These are phyloP conservation scores for Penicillium sp. DNA, from an alignment of 2,329 filamentous ascomycete species.

Conservation along the genomic window DNA sequence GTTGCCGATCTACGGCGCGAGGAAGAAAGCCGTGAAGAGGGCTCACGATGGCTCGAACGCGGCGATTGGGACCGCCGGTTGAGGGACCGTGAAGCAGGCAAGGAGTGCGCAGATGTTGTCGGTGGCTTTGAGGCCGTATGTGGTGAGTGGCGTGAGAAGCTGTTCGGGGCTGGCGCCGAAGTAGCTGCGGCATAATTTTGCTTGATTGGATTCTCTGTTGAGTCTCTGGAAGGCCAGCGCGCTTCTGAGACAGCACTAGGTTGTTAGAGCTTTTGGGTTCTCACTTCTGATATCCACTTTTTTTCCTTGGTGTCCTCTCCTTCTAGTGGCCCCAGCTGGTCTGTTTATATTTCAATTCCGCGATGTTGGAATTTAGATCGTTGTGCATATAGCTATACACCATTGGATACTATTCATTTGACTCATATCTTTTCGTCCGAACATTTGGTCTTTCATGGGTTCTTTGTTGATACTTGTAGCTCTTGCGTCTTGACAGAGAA, in stretches of 20 bases:
- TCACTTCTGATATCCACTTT: slow-evolving; percentile 18
- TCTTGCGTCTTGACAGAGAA: background rate
- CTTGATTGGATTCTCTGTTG: slow-evolving; percentile 2
- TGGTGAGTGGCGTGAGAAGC: slow-evolving; percentile 71
- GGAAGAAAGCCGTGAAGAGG: slow-evolving; percentile 75
- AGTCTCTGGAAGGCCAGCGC: background rate
- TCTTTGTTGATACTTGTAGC: background rate
- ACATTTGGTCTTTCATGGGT: background rate
- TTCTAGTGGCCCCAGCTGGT: slow-evolving; percentile 5
- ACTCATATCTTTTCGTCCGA: background rate
- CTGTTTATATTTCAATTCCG: slow-evolving; percentile 10
- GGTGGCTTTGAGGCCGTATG: slow-evolving; percentile 90
- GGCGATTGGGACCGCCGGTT: slow-evolving; percentile 80
- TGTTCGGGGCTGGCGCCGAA: slow-evolving; percentile 52
- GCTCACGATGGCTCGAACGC: slow-evolving; percentile 71
- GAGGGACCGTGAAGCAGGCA: slow-evolving; percentile 71
- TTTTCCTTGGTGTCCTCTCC: slow-evolving; percentile 1
- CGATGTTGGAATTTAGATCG: slow-evolving; percentile 6
- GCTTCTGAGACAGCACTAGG: slow-evolving; percentile 3
- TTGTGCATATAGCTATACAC: slow-evolving; percentile 6
- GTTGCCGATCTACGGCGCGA: slow-evolving; percentile 81
- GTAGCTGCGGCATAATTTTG: slow-evolving; percentile 28
- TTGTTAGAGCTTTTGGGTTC: slow-evolving; percentile 8
- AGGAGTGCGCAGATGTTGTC: slow-evolving; percentile 80
- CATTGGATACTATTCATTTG: slow-evolving; percentile 6